Conservation (phyloP, 352 stramenopile species). For the Globisporangium echinulatum region DNA sequence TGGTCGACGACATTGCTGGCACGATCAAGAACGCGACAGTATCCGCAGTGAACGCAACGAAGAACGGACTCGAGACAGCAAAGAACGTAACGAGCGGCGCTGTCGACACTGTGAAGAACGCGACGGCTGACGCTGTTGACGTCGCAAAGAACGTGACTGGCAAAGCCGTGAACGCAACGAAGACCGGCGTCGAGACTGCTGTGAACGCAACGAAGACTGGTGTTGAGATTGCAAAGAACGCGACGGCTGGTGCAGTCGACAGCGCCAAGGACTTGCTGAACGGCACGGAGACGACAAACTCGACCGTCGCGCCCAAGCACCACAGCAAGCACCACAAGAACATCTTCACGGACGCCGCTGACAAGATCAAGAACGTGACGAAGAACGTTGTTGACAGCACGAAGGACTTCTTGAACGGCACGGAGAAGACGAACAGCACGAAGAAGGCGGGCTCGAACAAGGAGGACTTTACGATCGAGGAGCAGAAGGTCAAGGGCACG, state of each 20-base stretch:
- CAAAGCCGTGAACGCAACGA: constrained; percentile 2
- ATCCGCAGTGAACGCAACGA: neutral
- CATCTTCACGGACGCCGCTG: constrained; percentile 1
- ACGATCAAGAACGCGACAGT: neutral
- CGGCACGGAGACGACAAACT: neutral
- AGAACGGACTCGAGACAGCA: neutral
- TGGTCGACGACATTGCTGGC: constrained; percentile 8
- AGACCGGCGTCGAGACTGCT: neutral
- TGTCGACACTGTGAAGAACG: neutral
- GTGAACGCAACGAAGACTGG: constrained; percentile 1
- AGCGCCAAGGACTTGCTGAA: too few species aligned
- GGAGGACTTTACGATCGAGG: constrained; percentile 4
- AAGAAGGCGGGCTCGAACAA: neutral
- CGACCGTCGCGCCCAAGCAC: neutral
- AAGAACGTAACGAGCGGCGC: neutral
- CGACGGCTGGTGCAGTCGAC: neutral
- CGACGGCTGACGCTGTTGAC: neutral
- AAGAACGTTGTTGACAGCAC: neutral
- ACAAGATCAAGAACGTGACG: constrained; percentile 8
- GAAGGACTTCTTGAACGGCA: neutral
- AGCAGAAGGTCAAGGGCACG: constrained; percentile 12
- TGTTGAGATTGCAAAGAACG: neutral
- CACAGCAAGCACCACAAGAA: constrained; percentile 10
- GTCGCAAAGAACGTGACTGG: neutral
- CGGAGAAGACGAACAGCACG: neutral